A percentile compares a stretch with the other conserved stretches of the same genome.
These are phyloP conservation scores for Pugionium dolabratum DNA, from an alignment of 345 rosid genomes.

Conservation along the genomic window DNA sequence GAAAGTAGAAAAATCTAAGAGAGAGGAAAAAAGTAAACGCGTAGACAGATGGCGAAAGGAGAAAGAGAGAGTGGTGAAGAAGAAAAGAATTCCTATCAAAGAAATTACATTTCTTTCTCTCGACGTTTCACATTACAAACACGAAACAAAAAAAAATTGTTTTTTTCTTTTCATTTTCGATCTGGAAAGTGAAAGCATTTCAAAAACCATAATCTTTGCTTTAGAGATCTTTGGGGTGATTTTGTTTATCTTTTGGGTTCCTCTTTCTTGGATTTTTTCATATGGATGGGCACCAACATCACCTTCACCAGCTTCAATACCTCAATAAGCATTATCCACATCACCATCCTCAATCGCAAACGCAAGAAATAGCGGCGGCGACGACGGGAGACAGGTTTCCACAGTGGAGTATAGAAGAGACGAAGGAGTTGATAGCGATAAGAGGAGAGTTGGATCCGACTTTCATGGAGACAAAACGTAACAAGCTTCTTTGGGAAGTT, in stretches of 20 bases:
- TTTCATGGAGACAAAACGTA: slow-evolving; percentile 96
- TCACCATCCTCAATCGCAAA: slow-evolving; percentile 48
- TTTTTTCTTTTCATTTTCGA: slow-evolving; percentile 34
- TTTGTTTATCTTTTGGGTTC: slow-evolving; percentile 11
- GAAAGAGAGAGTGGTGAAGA: slow-evolving; percentile 40
- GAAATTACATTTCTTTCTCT: slow-evolving; percentile 39
- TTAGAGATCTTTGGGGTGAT: slow-evolving; percentile 24
- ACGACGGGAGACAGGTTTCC: slow-evolving; percentile 72
- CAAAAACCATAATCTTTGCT: slow-evolving; percentile 8
- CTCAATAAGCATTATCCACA: slow-evolving; percentile 37
- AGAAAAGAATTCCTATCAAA: slow-evolving; percentile 40
- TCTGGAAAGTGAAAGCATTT: slow-evolving; percentile 34
- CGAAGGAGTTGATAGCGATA: slow-evolving; percentile 75
- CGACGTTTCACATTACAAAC: slow-evolving; percentile 66
- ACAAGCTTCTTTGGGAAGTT: slow-evolving; percentile 91
- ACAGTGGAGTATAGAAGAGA: slow-evolving; percentile 92
- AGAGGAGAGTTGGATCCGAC: slow-evolving; percentile 79
- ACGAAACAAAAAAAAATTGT: slow-evolving; percentile 43
- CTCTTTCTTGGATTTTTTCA: slow-evolving; percentile 21
- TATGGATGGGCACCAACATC: slow-evolving; percentile 50
- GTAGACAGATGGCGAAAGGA: slow-evolving; percentile 74
- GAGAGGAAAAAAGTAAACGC: slow-evolving; percentile 60
- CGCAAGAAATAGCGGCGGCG: slow-evolving; percentile 39
- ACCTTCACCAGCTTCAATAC: slow-evolving; percentile 48
- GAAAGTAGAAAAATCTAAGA: neutral